Conservation (phyloP, 805 yeast genomes). For the Phaffomyces opuntiae region DNA sequence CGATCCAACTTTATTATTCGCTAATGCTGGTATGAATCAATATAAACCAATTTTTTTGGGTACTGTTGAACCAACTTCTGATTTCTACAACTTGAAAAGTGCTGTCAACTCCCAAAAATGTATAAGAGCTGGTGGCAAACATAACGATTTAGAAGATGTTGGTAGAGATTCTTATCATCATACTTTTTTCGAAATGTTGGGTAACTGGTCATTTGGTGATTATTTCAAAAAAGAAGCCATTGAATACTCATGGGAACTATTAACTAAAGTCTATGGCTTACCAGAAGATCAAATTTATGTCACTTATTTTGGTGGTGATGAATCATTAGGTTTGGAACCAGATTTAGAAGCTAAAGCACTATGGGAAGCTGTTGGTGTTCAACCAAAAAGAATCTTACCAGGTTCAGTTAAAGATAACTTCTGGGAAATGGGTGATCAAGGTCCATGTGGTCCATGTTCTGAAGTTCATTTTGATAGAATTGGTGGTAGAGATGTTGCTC, state of each 20-base stretch:
- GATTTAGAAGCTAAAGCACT: conserved; percentile 87
- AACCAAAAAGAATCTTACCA: conserved; percentile 87
- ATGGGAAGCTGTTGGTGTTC: conserved; percentile 85
- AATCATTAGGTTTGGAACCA: conserved; percentile 72
- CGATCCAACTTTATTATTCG: conserved; percentile 93
- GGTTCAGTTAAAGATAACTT: conserved; percentile 90
- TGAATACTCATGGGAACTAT: conserved; percentile 80
- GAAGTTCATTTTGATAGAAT: conserved; percentile 97
- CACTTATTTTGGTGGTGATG: conserved; percentile 94
- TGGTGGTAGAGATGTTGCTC: conserved; percentile 94
- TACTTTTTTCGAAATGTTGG: conserved; percentile 98
- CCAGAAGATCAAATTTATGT: conserved; percentile 80
- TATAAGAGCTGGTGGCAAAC: conserved; percentile 99
- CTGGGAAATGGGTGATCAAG: conserved; percentile 99
- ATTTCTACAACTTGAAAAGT: conserved; percentile 74
- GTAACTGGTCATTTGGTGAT: conserved; percentile 99
- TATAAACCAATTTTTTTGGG: conserved; percentile 97
- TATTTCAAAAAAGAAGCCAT: conserved; percentile 95
- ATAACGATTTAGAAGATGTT: conserved; percentile 95
- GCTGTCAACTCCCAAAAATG: conserved; percentile 97
- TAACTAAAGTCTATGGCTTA: conserved; percentile 79
- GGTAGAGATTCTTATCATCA: conserved; percentile 98
- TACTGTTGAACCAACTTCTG: conserved; percentile 91
- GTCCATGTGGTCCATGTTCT: conserved; percentile 99
- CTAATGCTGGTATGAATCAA: conserved; percentile 99